These are phyloP conservation scores for Diaporthe citrichinensis DNA, from an alignment of 2,329 filamentous ascomycete species.

Conservation along the genomic window DNA sequence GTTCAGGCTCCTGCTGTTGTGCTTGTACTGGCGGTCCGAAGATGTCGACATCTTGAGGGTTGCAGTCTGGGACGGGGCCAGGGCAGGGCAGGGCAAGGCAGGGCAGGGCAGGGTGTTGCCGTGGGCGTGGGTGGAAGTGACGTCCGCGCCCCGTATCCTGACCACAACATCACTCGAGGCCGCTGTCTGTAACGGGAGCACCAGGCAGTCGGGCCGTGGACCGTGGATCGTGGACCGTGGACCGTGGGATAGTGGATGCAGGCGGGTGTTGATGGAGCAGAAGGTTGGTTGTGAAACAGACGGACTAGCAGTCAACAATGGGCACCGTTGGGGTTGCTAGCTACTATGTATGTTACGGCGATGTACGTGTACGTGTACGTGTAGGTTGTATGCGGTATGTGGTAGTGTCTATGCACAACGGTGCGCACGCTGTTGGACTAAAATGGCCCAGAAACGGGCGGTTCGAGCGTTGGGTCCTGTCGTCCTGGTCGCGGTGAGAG, in stretches of 20 bases:
- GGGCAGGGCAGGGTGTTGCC: slow-evolving; percentile 24
- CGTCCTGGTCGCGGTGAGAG: neutral
- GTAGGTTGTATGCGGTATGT: neutral
- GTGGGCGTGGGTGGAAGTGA: slow-evolving; percentile 38
- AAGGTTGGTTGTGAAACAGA: slow-evolving; percentile 17
- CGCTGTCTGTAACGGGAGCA: neutral
- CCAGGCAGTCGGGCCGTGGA: slow-evolving; percentile 2
- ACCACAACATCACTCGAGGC: slow-evolving; percentile 38
- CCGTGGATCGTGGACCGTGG: neutral
- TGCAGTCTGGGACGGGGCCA: neutral
- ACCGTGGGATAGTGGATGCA: neutral
- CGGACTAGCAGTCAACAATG: neutral
- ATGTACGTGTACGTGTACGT: neutral
- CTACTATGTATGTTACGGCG: neutral
- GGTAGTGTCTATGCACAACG: slow-evolving; percentile 13
- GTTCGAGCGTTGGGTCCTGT: slow-evolving; percentile 13
- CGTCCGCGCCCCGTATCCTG: slow-evolving; percentile 42
- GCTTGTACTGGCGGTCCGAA: slow-evolving; percentile 62
- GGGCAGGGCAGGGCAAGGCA: neutral
- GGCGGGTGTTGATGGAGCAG: neutral
- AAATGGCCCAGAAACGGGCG: slow-evolving; percentile 9
- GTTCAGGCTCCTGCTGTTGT: slow-evolving; percentile 58
- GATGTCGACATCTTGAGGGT: slow-evolving; percentile 63
- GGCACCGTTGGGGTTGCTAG: slow-evolving; percentile 4
- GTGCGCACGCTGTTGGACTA: neutral